These are phyloP conservation scores for Picea abies DNA, from an alignment of 83 land plant species.

Conservation along the genomic window DNA sequence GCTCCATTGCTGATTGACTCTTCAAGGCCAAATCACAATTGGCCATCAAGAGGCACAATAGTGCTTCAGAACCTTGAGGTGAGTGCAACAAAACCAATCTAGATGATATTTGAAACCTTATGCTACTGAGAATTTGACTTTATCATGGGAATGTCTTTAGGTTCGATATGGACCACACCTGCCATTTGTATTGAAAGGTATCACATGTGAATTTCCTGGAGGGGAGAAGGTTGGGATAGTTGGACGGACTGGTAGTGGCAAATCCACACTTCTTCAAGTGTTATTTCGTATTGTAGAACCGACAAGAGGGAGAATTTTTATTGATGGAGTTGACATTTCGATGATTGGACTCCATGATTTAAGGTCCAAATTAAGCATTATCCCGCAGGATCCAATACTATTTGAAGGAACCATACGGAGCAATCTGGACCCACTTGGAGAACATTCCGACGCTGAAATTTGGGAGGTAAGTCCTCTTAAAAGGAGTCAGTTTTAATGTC, in stretches of 20 bases:
- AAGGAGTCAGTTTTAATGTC: too few relatives aligned
- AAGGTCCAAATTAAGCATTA: conserved; percentile 18
- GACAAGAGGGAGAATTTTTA: conserved; percentile 7
- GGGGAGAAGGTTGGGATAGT: conserved; percentile 25
- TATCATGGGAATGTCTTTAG: background rate
- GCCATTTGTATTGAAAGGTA: conserved; percentile 19
- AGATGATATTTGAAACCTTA: too few relatives aligned
- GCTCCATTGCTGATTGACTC: background rate
- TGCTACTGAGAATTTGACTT: too few relatives aligned
- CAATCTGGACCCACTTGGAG: conserved; percentile 29
- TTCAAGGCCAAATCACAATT: background rate
- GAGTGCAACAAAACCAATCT: background rate
- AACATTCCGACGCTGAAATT: conserved; percentile 19
- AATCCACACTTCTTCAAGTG: conserved; percentile 23
- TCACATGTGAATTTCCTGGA: conserved; percentile 19
- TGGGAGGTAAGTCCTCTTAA: conserved; percentile 23
- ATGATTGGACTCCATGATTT: conserved; percentile 12
- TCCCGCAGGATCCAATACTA: conserved; percentile 25
- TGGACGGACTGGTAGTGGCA: conserved; percentile 30
- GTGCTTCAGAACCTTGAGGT: conserved; percentile 19
- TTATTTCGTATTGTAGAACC: conserved; percentile 25
- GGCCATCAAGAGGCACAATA: conserved; percentile 14
- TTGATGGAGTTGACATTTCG: conserved; percentile 23
- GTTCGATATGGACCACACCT: conserved; percentile 17
- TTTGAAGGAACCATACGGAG: conserved; percentile 20